Conservation (phyloP, 1,139 yeast species). For the Torulaspora globosa region DNA sequence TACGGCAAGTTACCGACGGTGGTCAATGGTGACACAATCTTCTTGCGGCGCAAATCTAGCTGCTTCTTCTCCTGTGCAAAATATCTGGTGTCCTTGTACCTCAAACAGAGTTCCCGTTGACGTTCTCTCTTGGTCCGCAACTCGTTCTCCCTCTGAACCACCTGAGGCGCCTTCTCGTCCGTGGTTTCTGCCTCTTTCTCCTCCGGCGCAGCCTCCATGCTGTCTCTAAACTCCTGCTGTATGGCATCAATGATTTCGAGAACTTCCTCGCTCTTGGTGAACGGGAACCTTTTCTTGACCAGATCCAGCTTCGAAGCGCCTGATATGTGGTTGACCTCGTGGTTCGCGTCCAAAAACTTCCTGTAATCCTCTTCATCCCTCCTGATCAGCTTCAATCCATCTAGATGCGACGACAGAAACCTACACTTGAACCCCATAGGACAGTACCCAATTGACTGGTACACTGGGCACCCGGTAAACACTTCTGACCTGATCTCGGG, state of each 20-base stretch:
- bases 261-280: constrained; percentile 52
- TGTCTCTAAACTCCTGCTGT: constrained; percentile 42
- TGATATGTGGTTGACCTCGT: constrained; percentile 65
- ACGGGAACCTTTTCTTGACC: constrained; percentile 59
- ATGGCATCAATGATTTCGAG: constrained; percentile 53
- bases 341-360: constrained; percentile 41
- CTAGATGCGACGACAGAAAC: constrained; percentile 76
- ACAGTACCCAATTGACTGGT: constrained; percentile 75
- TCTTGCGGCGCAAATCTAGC: constrained; percentile 64
- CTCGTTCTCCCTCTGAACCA: constrained; percentile 27
- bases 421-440: constrained; percentile 91
- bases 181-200: constrained; percentile 21
- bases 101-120: constrained; percentile 40
- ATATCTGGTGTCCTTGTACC: constrained; percentile 73
- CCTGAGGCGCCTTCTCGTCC: constrained; percentile 28
- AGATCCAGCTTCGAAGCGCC: constrained; percentile 51
- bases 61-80: constrained; percentile 76
- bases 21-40: constrained; percentile 90
- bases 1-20: constrained; percentile 97
- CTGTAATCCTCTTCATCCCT: constrained; percentile 37
- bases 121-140: constrained; percentile 37
- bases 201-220: constrained; percentile 16
- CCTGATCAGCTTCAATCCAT: constrained; percentile 44
- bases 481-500: constrained; percentile 51
- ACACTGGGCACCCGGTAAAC: constrained; percentile 76